Conservation (phyloP, 441 rosid species). For the Pelargonium myrrhifolium region DNA sequence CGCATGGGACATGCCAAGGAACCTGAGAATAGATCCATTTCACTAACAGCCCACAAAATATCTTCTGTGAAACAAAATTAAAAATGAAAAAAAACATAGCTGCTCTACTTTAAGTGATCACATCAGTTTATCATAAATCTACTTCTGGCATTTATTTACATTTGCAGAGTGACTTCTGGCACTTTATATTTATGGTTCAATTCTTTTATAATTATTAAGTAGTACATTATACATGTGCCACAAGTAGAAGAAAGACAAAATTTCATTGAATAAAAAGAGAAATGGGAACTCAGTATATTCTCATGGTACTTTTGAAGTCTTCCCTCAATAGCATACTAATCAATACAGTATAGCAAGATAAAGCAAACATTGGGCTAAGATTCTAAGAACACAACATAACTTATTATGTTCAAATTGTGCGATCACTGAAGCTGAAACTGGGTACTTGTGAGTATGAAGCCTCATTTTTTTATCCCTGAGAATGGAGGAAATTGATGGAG, state of each 20-base stretch:
- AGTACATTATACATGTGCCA: neutral
- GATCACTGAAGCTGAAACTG: no score
- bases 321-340: no score
- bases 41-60: neutral
- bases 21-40: constrained; percentile 38
- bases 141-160: no score
- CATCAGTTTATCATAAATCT: neutral
- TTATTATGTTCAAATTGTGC: neutral
- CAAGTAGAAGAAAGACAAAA: neutral
- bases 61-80: neutral
- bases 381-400: neutral
- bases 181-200: no score
- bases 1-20: constrained; percentile 97
- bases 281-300: no score
- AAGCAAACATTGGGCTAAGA: neutral
- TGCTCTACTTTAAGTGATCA: neutral
- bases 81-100: neutral
- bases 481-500: no score
- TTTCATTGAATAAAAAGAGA: neutral
- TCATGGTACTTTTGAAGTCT: no score
- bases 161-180: neutral
- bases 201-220: no score
- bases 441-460: no score
- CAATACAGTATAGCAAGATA: neutral
- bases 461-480: no score